Evolutionary conservation across 2,329 filamentous ascomycete genomes (phyloP).

Genomic region (Volutella citrinella): DNA sequence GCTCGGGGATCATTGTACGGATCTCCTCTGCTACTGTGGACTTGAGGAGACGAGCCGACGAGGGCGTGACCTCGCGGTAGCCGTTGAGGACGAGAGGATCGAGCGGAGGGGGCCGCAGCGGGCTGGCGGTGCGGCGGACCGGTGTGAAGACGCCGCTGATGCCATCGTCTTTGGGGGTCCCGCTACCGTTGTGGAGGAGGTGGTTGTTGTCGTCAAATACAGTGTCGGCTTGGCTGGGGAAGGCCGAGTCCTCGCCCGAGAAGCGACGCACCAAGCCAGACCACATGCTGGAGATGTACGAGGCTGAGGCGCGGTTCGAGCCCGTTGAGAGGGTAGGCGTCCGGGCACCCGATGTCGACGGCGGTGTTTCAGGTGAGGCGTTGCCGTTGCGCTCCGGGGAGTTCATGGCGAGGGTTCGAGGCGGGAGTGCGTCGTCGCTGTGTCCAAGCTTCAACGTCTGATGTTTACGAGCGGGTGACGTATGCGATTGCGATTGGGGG

Average conservation of each 20-base stretch:
- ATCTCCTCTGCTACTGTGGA: constrained; percentile 86
- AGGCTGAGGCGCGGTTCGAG: constrained; percentile 21
- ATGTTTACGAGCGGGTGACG: no score
- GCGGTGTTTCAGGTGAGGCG: constrained; percentile 19
- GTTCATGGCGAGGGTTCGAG: constrained; percentile 20
- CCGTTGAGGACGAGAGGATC: constrained; percentile 73
- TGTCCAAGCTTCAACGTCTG: no score
- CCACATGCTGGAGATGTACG: constrained; percentile 39
- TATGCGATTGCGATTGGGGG: no score
- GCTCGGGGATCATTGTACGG: constrained; percentile 78
- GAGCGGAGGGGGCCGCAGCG: constrained; percentile 84
- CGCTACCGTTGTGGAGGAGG: constrained; percentile 10
- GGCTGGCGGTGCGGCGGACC: constrained; percentile 61
- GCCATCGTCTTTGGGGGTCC: constrained; percentile 40
- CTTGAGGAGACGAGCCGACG: constrained; percentile 64
- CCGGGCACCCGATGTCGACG: constrained; percentile 21
- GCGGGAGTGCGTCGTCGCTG: no score
- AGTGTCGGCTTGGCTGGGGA: constrained; percentile 27
- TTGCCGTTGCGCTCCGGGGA: constrained; percentile 18
- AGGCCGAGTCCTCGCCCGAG: constrained; percentile 44
- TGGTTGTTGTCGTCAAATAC: constrained; percentile 15
- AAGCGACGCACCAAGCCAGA: constrained; percentile 68
- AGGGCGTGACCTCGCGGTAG: constrained; percentile 58
- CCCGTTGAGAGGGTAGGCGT: constrained; percentile 16
- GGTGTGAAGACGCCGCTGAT: constrained; percentile 56